Conservation (phyloP, 495 filamentous ascomycete genomes). For the Penicillium turbatum region DNA sequence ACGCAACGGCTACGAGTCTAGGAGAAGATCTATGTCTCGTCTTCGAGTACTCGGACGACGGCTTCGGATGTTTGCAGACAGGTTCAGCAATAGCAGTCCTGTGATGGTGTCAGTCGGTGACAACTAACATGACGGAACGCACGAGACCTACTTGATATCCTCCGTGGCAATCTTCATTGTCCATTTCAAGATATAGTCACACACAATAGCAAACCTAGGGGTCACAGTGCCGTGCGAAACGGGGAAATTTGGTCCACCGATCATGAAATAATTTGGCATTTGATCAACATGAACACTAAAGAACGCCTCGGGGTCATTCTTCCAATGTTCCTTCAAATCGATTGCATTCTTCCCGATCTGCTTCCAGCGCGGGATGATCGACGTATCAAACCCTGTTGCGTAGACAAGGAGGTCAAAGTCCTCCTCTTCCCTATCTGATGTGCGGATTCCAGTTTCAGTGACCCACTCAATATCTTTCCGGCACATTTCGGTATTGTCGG, state of each 20-base stretch:
- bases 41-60: neutral
- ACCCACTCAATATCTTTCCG: slow-evolving; percentile 44
- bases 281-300: slow-evolving; percentile 33
- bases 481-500: slow-evolving; percentile 45
- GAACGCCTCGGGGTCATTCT: slow-evolving; percentile 30
- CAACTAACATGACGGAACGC: too few relatives aligned
- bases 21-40: neutral
- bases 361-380: slow-evolving; percentile 32
- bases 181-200: slow-evolving; percentile 42
- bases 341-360: slow-evolving; percentile 31
- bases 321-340: slow-evolving; percentile 21
- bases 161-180: slow-evolving; percentile 39
- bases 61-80: neutral
- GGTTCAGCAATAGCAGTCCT: neutral
- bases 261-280: slow-evolving; percentile 48
- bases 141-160: slow-evolving; percentile 35
- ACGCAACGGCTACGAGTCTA: neutral
- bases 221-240: slow-evolving; percentile 52
- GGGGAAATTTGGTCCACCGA: slow-evolving; percentile 53
- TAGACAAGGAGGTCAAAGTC: slow-evolving; percentile 48
- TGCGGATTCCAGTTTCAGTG: slow-evolving; percentile 44
- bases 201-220: slow-evolving; percentile 7
- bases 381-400: slow-evolving; percentile 46
- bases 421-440: slow-evolving; percentile 6
- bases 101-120: too few relatives aligned